These are phyloP conservation scores for Nakaseomyces nivariensis DNA, from an alignment of 1,139 yeast species.

Conservation along the genomic window DNA sequence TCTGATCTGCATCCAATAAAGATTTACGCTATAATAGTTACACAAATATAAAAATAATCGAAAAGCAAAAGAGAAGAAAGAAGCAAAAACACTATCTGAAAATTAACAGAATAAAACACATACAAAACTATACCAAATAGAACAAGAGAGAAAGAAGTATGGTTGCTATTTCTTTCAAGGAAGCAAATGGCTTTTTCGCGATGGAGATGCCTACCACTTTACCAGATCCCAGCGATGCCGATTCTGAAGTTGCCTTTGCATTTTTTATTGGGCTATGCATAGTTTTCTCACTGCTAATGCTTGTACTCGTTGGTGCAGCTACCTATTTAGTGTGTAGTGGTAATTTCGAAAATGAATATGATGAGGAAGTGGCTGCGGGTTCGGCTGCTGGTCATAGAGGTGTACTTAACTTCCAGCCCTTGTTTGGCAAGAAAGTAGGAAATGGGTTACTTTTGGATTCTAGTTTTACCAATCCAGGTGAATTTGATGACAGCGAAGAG, in stretches of 20 bases:
- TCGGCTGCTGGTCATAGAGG: constrained; percentile 10
- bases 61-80: too few species aligned
- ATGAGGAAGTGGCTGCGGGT: constrained; percentile 22
- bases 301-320: constrained; percentile 30
- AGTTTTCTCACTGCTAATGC: constrained; percentile 32
- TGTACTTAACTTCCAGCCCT: constrained; percentile 11
- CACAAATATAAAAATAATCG: too few species aligned
- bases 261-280: constrained; percentile 34
- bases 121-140: too few species aligned
- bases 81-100: too few species aligned
- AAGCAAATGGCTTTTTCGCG: background rate
- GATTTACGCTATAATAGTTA: too few species aligned
- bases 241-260: constrained; percentile 31
- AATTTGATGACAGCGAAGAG: constrained; percentile 31
- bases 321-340: constrained; percentile 34
- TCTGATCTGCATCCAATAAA: too few species aligned
- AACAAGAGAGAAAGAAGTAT: background rate
- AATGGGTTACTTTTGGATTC: constrained; percentile 28
- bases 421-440: constrained; percentile 19
- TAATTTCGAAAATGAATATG: constrained; percentile 24
- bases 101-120: too few species aligned
- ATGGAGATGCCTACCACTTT: constrained; percentile 4
- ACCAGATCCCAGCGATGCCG: constrained; percentile 22
- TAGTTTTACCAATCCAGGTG: constrained; percentile 32
- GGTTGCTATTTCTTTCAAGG: background rate